Conservation (phyloP, 73 alveolate genomes). For the Blepharisma stoltei region DNA sequence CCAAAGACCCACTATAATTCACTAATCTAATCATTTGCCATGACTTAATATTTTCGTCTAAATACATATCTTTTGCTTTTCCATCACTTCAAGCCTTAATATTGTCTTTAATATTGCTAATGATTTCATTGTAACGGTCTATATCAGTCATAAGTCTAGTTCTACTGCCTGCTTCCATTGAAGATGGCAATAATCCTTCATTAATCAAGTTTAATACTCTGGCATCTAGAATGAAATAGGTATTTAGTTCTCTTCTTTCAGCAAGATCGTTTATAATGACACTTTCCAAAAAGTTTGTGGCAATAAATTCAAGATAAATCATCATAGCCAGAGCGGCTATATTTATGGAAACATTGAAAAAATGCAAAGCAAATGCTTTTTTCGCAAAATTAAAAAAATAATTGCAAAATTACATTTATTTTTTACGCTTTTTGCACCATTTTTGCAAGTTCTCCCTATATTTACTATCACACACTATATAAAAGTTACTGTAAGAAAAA, state of each 20-base stretch:
- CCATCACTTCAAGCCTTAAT: neutral
- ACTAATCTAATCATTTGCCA: too few species aligned
- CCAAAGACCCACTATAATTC: too few species aligned
- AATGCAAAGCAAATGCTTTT: too few species aligned
- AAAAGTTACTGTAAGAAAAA: constrained; percentile 10
- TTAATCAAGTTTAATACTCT: neutral
- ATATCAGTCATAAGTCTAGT: neutral
- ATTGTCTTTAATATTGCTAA: neutral
- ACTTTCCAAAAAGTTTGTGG: neutral
- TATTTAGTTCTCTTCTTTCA: neutral
- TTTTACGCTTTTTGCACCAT: too few species aligned
- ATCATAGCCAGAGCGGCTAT: constrained; percentile 12
- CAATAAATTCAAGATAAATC: neutral
- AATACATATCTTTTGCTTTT: neutral
- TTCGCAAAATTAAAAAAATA: too few species aligned
- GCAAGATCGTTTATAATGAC: neutral
- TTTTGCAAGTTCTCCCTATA: too few species aligned
- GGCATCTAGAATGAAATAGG: neutral
- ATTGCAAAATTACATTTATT: too few species aligned
- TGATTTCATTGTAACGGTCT: neutral
- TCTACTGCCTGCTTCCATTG: neutral
- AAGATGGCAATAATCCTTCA: neutral
- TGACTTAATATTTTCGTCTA: neutral
- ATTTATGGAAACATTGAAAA: too few species aligned
- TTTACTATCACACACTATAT: neutral